phyloP scores from a whole-genome alignment of 495 filamentous ascomycete species.

The Xylaria flabelliformis region DNA sequence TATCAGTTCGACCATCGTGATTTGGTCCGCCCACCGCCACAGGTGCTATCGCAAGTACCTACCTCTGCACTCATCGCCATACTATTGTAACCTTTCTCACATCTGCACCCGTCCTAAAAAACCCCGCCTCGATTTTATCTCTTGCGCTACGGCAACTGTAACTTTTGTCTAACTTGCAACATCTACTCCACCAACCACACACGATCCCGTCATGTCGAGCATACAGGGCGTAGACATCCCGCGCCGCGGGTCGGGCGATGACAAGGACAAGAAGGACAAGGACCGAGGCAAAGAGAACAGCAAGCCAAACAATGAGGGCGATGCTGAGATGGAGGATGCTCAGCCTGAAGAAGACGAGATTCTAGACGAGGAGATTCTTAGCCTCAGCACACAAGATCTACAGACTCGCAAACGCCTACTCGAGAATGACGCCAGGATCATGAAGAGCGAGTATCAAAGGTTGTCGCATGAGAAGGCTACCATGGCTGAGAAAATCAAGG shows the following conservation, averaged over 20 bases:
- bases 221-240: constrained; percentile 79
- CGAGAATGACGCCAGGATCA: constrained; percentile 96
- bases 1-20: background rate
- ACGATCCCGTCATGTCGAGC: constrained; percentile 70
- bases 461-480: constrained; percentile 91
- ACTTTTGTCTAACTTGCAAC: too few relatives aligned
- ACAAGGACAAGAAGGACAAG: constrained; percentile 72
- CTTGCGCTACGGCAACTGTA: background rate
- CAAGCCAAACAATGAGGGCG: constrained; percentile 68
- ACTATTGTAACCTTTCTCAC: background rate
- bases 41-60: background rate
- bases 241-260: constrained; percentile 73
- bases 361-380: constrained; percentile 88
- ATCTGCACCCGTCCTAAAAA: background rate
- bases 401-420: constrained; percentile 83
- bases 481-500: constrained; percentile 99
- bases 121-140: background rate
- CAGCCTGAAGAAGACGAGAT: constrained; percentile 77
- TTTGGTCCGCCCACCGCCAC: background rate
- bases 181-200: constrained; percentile 12
- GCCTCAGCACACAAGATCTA: constrained; percentile 91
- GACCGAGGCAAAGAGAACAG: constrained; percentile 69
- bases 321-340: constrained; percentile 89
- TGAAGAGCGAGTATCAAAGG: constrained; percentile 96
- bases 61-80: background rate